phyloP scores from a whole-genome alignment of 495 filamentous ascomycete species.

The Sphaerosporella brunnea region DNA sequence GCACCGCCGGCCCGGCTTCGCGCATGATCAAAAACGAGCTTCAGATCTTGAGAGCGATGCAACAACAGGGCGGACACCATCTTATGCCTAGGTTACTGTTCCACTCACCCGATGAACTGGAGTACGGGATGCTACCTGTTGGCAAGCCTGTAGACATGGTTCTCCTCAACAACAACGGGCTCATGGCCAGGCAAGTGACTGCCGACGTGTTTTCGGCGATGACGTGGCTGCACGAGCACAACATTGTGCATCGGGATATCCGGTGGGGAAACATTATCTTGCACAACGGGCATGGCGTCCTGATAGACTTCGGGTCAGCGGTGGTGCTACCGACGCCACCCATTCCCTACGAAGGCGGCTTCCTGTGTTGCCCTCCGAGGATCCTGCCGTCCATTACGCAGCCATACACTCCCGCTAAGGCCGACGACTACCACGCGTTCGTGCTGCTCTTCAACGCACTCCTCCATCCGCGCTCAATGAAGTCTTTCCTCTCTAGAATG shows the following conservation, averaged over 20 bases:
- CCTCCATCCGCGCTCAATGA: not conserved
- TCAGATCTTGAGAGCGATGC: not conserved
- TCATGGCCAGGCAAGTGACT: not conserved
- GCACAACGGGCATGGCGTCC: not conserved
- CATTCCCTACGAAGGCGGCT: not conserved
- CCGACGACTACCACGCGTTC: too few relatives aligned
- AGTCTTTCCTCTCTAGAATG: not conserved
- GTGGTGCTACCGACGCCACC: not conserved
- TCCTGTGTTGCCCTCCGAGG: not conserved
- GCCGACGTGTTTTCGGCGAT: slow-evolving; percentile 4
- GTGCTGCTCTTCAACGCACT: slow-evolving; percentile 1
- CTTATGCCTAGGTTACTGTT: not conserved
- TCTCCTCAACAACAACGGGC: not conserved
- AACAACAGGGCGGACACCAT: not conserved
- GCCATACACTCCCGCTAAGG: not conserved
- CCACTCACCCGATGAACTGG: not conserved
- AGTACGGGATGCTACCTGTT: not conserved
- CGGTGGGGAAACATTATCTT: slow-evolving; percentile 10
- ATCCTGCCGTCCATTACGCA: not conserved
- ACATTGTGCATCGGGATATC: slow-evolving; percentile 8
- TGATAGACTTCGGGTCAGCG: slow-evolving; percentile 1
- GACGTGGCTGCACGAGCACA: slow-evolving; percentile 3
- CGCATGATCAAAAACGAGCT: not conserved
- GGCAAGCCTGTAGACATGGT: not conserved
- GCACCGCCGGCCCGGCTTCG: not conserved